Evolutionary conservation across 768 basidiomycete genomes (phyloP), one percentile per base, ranked within the genome.

Genomic region (Suillus ampliporus): DNA sequence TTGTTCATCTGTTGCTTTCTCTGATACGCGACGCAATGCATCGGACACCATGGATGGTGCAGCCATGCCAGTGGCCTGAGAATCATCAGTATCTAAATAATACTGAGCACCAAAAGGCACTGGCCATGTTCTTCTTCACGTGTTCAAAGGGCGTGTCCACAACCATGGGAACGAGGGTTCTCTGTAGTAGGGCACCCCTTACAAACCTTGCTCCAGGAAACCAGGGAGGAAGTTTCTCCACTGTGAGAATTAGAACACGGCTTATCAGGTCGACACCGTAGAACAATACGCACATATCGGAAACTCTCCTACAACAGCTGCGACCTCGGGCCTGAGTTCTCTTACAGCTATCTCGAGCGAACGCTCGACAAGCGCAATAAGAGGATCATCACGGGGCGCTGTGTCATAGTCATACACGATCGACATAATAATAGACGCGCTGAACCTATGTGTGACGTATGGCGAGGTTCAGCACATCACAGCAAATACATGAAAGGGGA

Each of bases 41-140:
- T 70, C 64, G 2, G 65, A 74, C 19, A 72, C 71, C 72, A 72
- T 68, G 1, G 70, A 72, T 13, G 65, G 57, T 41, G 59, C 64
- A 8, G 68, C 72, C 1, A 61, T 67, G 11, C 69, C 71, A 21
- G 64, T 62, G 0, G 63, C 67, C 71, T 72, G 43, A 21, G 4
- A 19, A 31, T 17, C 9, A 23, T 51, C 11, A 50, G 23, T 4
- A 13, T 28, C 11, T 53, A n/a, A 43, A 40, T 38, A 37, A 34
- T 23, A 51, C 41, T 17, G 13, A n/a, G 19, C 2, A 63, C 13
- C 31, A 44, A 46, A 13, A n/a, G 19, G 37, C 4, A 62, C 70
- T 56, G 8, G 68, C 71, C 68, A 72, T 63, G 9, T 17, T 62
- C 50, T 53, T 64, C 46, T 66, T 74, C 3, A 70, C 71, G 46